Percentiles rank a stretch among this genome's conserved stretches.
Conservation (phyloP, 441 rosid species). For the Raphanus hybrid region DNA sequence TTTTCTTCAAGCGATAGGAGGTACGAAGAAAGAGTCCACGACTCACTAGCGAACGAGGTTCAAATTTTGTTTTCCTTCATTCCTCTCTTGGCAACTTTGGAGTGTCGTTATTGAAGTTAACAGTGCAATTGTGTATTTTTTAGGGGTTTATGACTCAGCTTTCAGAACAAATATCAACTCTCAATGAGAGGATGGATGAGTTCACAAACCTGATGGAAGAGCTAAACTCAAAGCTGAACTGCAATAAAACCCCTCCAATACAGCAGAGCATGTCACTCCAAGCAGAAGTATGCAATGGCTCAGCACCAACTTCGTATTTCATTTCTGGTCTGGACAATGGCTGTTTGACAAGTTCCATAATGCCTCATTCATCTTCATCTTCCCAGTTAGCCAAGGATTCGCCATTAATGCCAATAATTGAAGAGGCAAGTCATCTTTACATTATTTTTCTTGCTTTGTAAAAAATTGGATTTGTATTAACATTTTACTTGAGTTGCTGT, state of each 20-base stretch:
- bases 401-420: constrained; percentile 49
- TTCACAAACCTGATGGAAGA: constrained; percentile 86
- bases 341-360: constrained; percentile 64
- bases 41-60: constrained; percentile 66
- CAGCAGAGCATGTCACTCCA: constrained; percentile 72
- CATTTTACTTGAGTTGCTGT: not conserved
- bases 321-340: constrained; percentile 82
- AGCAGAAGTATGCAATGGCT: constrained; percentile 76
- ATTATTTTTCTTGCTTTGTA: not conserved
- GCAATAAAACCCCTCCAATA: constrained; percentile 59
- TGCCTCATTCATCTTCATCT: constrained; percentile 80
- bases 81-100: not conserved
- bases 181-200: constrained; percentile 94
- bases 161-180: constrained; percentile 85
- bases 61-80: not conserved
- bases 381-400: constrained; percentile 85
- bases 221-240: constrained; percentile 66
- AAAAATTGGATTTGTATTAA: not conserved
- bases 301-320: constrained; percentile 90
- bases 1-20: constrained; percentile 51
- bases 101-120: not conserved
- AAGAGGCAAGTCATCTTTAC: constrained; percentile 62
- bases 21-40: constrained; percentile 60
- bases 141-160: constrained; percentile 84
- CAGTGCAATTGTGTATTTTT: constrained; percentile 10